Percentiles rank a stretch among this genome's conserved stretches.
Evolutionary conservation across 257 asterid species (phyloP).

Genomic region (Solanum sparsipilum): DNA sequence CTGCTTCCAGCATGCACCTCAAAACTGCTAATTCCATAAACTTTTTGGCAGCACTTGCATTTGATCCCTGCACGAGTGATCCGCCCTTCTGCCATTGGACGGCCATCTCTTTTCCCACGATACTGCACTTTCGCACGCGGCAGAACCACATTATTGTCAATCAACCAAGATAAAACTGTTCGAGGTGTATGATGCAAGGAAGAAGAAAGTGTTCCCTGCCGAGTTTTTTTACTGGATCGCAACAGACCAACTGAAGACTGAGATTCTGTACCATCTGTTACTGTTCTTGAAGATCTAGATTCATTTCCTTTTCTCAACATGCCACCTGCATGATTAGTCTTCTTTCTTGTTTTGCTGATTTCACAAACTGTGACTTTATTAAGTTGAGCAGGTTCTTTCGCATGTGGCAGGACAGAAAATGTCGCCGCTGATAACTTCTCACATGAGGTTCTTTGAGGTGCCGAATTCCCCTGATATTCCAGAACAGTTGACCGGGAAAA

Average conservation of each 20-base stretch:
- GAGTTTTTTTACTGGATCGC: slow-evolving; percentile 41
- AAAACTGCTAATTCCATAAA: slow-evolving; percentile 36
- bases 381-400: slow-evolving; percentile 15
- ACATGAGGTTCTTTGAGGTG: not conserved
- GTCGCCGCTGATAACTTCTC: slow-evolving; percentile 9
- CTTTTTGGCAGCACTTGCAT: slow-evolving; percentile 50
- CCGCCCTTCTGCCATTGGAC: slow-evolving; percentile 37
- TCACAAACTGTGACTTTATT: slow-evolving; percentile 5
- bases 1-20: slow-evolving; percentile 55
- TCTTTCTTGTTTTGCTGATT: slow-evolving; percentile 14
- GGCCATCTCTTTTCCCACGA: slow-evolving; percentile 14
- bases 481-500: slow-evolving; percentile 8
- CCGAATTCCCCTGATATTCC: not conserved
- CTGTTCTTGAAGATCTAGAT: slow-evolving; percentile 5
- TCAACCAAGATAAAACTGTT: slow-evolving; percentile 59
- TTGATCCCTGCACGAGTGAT: slow-evolving; percentile 61
- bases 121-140: slow-evolving; percentile 52
- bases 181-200: slow-evolving; percentile 41
- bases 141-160: slow-evolving; percentile 52
- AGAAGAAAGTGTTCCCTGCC: slow-evolving; percentile 22
- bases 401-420: slow-evolving; percentile 4
- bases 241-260: slow-evolving; percentile 24
- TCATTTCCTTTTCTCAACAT: slow-evolving; percentile 22
- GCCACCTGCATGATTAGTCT: slow-evolving; percentile 14
- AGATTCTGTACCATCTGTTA: slow-evolving; percentile 13